Percentiles rank a stretch among this genome's conserved stretches.
Evolutionary conservation across 441 rosid species (phyloP).

Genomic region (Adansonia rubrostipa): DNA sequence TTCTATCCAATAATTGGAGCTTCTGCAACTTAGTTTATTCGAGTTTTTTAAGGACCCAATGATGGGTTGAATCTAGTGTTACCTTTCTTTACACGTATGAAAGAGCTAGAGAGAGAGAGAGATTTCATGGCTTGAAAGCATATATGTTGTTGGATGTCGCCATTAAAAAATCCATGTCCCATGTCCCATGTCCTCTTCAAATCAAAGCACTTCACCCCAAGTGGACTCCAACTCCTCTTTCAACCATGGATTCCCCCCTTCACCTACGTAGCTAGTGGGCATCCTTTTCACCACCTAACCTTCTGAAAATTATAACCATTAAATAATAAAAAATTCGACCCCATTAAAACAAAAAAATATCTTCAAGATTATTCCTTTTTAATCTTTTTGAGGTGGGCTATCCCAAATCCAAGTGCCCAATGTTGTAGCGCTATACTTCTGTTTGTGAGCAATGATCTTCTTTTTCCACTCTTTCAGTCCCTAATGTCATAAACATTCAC

Average conservation of each 20-base stretch:
- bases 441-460: slow-evolving; percentile 29
- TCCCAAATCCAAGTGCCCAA: slow-evolving; percentile 53
- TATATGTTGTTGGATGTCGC: slow-evolving; percentile 45
- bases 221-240: slow-evolving; percentile 94
- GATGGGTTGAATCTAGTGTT: slow-evolving; percentile 54
- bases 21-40: slow-evolving; percentile 27
- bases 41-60: slow-evolving; percentile 50
- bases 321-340: slow-evolving; percentile 13
- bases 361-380: slow-evolving; percentile 36
- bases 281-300: slow-evolving; percentile 89
- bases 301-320: slow-evolving; percentile 53
- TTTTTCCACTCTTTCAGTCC: slow-evolving; percentile 25
- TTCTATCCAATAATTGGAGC: slow-evolving; percentile 65
- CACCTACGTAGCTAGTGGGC: slow-evolving; percentile 52
- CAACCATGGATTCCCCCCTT: slow-evolving; percentile 55
- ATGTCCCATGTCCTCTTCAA: slow-evolving; percentile 42
- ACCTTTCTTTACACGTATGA: slow-evolving; percentile 62
- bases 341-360: neutral
- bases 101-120: slow-evolving; percentile 24
- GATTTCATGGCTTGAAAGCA: slow-evolving; percentile 53
- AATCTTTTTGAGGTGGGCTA: slow-evolving; percentile 48
- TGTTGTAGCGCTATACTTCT: slow-evolving; percentile 33
- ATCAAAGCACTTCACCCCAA: slow-evolving; percentile 48
- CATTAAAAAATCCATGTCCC: slow-evolving; percentile 27
- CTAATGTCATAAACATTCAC: slow-evolving; percentile 21